These are phyloP conservation scores for Aureobasidium lini DNA, from an alignment of 2,329 filamentous ascomycete species.

Conservation along the genomic window DNA sequence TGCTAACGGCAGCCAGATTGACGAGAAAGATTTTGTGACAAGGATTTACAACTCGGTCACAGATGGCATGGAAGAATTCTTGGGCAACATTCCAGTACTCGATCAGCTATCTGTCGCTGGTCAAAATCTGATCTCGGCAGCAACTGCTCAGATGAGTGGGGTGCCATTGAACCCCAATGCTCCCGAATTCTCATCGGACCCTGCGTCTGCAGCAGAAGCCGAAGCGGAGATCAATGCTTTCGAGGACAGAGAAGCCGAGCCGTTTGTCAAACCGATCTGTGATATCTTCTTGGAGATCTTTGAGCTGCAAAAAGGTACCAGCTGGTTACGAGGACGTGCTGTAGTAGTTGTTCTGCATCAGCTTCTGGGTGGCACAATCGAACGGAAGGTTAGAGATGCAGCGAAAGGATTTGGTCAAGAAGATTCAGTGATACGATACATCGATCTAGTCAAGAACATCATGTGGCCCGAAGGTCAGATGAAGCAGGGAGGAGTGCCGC, in stretches of 20 bases:
- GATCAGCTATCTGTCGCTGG: slow-evolving; percentile 90
- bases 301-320: slow-evolving; percentile 88
- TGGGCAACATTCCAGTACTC: slow-evolving; percentile 90
- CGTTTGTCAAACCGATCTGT: slow-evolving; percentile 97
- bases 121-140: slow-evolving; percentile 79
- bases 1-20: slow-evolving; percentile 56
- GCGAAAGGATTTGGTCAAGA: slow-evolving; percentile 68
- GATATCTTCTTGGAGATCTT: slow-evolving; percentile 96
- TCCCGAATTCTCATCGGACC: slow-evolving; percentile 25
- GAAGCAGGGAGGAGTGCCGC: slow-evolving; percentile 42
- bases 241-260: slow-evolving; percentile 80
- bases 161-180: slow-evolving; percentile 34
- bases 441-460: slow-evolving; percentile 62
- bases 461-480: slow-evolving; percentile 72
- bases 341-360: slow-evolving; percentile 96
- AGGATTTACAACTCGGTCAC: slow-evolving; percentile 94
- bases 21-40: slow-evolving; percentile 72
- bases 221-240: slow-evolving; percentile 92
- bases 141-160: slow-evolving; percentile 44
- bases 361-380: slow-evolving; percentile 88
- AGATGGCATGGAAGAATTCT: slow-evolving; percentile 95
- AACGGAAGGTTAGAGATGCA: slow-evolving; percentile 86
- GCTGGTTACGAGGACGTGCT: slow-evolving; percentile 91
- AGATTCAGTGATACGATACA: slow-evolving; percentile 67
- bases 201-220: slow-evolving; percentile 58